These are phyloP conservation scores for Pseudomassariella vexata DNA, from an alignment of 2,329 filamentous ascomycete genomes.

Conservation along the genomic window DNA sequence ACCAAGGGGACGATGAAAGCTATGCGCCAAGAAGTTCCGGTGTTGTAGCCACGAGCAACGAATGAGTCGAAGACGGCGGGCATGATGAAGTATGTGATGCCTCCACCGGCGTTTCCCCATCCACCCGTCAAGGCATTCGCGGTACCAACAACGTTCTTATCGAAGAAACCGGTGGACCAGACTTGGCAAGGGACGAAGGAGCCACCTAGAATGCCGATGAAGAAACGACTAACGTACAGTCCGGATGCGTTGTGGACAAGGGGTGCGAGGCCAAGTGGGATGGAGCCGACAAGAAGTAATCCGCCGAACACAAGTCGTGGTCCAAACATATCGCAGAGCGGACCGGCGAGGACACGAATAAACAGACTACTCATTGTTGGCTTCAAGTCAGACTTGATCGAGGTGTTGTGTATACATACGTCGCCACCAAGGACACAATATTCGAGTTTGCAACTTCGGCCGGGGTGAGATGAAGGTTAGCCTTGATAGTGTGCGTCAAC, in stretches of 20 bases:
- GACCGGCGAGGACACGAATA: conserved; percentile 71
- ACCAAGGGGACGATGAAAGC: conserved; percentile 80
- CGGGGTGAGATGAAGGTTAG: conserved; percentile 67
- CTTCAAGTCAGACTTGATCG: too few species aligned
- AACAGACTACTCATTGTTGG: conserved; percentile 46
- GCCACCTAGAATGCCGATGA: conserved; percentile 73
- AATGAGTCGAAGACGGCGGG: conserved; percentile 81
- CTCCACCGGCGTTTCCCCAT: conserved; percentile 81
- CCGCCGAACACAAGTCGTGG: conserved; percentile 74
- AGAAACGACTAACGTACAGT: conserved; percentile 71
- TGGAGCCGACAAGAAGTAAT: conserved; percentile 69
- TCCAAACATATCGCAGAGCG: conserved; percentile 80
- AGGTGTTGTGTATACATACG: conserved; percentile 33
- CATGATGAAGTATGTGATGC: conserved; percentile 92
- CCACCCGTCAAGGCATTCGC: conserved; percentile 82
- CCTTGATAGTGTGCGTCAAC: conserved; percentile 71
- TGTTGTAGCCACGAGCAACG: conserved; percentile 52
- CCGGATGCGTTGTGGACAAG: conserved; percentile 63
- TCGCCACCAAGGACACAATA: conserved; percentile 72
- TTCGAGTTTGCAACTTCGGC: conserved; percentile 82
- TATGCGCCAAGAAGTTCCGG: conserved; percentile 74
- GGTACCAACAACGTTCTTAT: conserved; percentile 86
- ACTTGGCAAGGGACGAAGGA: conserved; percentile 84
- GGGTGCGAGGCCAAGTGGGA: conserved; percentile 78
- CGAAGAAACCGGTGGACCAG: conserved; percentile 89